Base-by-base conservation (phyloP, 2,329 filamentous ascomycete species). In the Zymoseptoria crescenta region DNA sequence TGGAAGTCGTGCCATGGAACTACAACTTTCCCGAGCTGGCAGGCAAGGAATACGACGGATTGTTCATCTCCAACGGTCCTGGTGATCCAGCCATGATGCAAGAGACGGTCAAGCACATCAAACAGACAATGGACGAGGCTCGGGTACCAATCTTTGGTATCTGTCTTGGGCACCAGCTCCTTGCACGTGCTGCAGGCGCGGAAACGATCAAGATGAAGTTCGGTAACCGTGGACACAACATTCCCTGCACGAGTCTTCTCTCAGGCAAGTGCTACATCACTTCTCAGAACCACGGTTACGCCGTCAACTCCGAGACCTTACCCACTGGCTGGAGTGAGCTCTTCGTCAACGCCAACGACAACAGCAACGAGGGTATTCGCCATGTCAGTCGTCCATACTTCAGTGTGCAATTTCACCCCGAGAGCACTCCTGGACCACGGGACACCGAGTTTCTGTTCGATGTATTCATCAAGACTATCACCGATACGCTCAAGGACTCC, bases 331-430 rank as follows among this genome's bases (percentile, higher is more conserved):
- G 94, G 94, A 84, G 87, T 68, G 94, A 97, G 77, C 83, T 97
- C 8, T 99, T 97, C 67, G 88, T 97, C 70, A 99, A 99, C 72
- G 93, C 94, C 75, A 99, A 99, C 74, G 94, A 99, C 69, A 89
- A 90, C 68, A 96, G 90, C 77, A 99, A 99, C 75, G 94, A 99
- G 79, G 94, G 94, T 77, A 96, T 99, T 72, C 87, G 92, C 75
- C 91, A 97, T 74, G 79, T 83, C 54, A 83, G 80, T 74, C 88
- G 87, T 70, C 94, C 94, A 55, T 95, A 93, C 79, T 99, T 99
- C 81, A 96, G 91, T 80, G 94, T 97, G n/a, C 94, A 99, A 74
- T 99, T 99, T 79, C 94, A 99, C 72, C 94, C 94, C 0, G 94
- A 99, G 76, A 96, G 92, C 79, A 95, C 91, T 1, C 94, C 94